Evolutionary conservation across 2,329 filamentous ascomycete species (phyloP), one percentile per base, ranked within the genome.

Genomic region (Nemania serpens): DNA sequence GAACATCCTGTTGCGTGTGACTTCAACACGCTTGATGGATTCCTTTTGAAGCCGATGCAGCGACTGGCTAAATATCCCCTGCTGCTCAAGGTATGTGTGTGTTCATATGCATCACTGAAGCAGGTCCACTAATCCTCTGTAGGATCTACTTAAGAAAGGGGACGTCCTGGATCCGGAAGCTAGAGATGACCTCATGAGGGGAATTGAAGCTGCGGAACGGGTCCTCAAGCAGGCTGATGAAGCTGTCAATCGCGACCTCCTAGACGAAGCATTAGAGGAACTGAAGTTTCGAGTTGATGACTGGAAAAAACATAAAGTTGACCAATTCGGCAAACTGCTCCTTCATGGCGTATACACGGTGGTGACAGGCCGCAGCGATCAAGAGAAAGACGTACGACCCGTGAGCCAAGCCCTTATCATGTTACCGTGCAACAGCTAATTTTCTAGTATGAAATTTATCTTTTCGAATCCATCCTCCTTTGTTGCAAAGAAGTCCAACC

Each of bases 11-110:
- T 97, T 71, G 91, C 95, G 5, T 88, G 91, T 63, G 92, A 94
- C 69, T 91, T 91, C 60, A 93, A 94, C 64, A 92, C 92, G 0
- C 80, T 98, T 15, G 93, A 95, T 68, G 93, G 93, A 3, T 99
- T 99, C 73, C 80, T 99, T 34, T 82, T 99, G 52, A 99, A 99
- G 74, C 95, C 95, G 1, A 97, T 99, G 82, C 95, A 99, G 76
- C 86, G 95, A 69, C 79, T 99, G 60, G 91, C 94, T 51, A 97
- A 97, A 76, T 99, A 98, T 73, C 95, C 95, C 3, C 79, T 99
- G 11, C 82, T 99, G 59, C 83, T 99, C 41, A 91, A 91, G 79
- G 91, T 93, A 36, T 29, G 79, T 66, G 78, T 72, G 36, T 20
- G 51, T 15, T 5, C 36, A 6, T 22, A 15, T 45, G 3, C 17